Conservation (phyloP, 2,329 filamentous ascomycete species). For the Aspergillus ruber region DNA sequence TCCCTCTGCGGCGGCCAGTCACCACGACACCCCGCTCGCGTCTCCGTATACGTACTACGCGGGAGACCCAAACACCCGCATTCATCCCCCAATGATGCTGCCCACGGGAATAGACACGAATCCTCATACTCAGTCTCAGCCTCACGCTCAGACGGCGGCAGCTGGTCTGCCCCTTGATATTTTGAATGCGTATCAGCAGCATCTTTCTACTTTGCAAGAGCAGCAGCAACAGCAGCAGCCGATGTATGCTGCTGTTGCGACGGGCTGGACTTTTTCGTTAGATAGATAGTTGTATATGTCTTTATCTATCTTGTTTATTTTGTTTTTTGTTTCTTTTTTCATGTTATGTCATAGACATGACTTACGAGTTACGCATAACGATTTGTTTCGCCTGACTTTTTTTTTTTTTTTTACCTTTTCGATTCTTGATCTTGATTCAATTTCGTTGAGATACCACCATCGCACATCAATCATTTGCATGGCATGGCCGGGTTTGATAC, state of each 20-base stretch:
- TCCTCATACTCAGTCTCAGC: conserved; percentile 8
- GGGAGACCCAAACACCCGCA: conserved; percentile 8
- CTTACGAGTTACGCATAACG: not conserved
- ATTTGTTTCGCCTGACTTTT: not conserved
- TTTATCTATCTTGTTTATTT: not conserved
- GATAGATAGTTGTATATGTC: conserved; percentile 1
- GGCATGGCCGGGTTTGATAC: not conserved
- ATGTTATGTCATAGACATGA: not conserved
- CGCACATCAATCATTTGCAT: not conserved
- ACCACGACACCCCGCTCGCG: conserved; percentile 6
- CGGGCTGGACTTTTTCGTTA: conserved; percentile 15
- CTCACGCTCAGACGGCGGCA: conserved; percentile 2
- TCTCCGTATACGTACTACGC: conserved; percentile 20
- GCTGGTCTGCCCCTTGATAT: conserved; percentile 17
- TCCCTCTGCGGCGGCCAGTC: not conserved
- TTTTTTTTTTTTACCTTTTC: too few relatives aligned
- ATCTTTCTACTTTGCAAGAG: conserved; percentile 6
- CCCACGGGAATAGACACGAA: conserved; percentile 8
- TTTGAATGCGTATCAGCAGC: conserved; percentile 18
- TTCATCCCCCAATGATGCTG: conserved; percentile 10
- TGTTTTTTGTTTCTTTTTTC: not conserved
- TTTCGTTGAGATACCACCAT: not conserved
- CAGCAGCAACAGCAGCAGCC: not conserved
- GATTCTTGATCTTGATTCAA: not conserved
- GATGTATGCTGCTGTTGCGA: conserved; percentile 8